Evolutionary conservation across 257 asterid genomes (phyloP), one percentile per base, ranked within the genome.

Genomic region (Sherardia arvensis): DNA sequence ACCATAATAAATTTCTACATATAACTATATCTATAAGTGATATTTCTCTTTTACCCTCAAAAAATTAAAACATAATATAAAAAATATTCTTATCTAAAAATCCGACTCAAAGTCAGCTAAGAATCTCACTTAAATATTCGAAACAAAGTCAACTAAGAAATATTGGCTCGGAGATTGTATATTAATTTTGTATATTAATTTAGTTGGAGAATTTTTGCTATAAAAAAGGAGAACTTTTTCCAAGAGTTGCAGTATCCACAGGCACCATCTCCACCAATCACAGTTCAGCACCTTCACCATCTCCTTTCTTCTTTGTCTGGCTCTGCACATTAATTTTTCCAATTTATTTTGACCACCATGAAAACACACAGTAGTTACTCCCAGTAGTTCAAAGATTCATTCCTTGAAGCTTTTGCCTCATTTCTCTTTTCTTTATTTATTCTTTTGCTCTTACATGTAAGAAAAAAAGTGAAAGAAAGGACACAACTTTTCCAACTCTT

Each of bases 201-300:
- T n/a, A n/a, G n/a, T n/a, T n/a, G n/a, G n/a, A n/a, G n/a, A n/a
- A n/a, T n/a, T n/a, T n/a, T n/a, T n/a, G n/a, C n/a, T n/a, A n/a
- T n/a, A 43, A 15, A 43, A 43, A 17, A 43, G 51, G 20, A 43
- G n/a, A 43, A 14, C 51, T 43, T 43, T 43, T 43, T 43, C 20
- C 51, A 17, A 43, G 51, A 43, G 51, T 43, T 43, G 87, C 80
- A 82, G 90, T 69, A 86, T 86, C 90, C 88, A 78, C 81, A 78
- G 78, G 69, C 84, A 78, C 90, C 88, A 73, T 20, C 32, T 83
- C 71, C 77, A 69, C 97, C 96, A 90, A 90, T 90, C 93, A 87
- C 59, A 77, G 3, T 70, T 66, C 79, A 75, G 89, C 95, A 84
- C 84, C 87, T 69, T 63, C 61, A 53, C 38, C 30, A 20, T 12